Base-by-base conservation (phyloP, 2,329 filamentous ascomycete genomes). In the Verticillium albo-atrum region DNA sequence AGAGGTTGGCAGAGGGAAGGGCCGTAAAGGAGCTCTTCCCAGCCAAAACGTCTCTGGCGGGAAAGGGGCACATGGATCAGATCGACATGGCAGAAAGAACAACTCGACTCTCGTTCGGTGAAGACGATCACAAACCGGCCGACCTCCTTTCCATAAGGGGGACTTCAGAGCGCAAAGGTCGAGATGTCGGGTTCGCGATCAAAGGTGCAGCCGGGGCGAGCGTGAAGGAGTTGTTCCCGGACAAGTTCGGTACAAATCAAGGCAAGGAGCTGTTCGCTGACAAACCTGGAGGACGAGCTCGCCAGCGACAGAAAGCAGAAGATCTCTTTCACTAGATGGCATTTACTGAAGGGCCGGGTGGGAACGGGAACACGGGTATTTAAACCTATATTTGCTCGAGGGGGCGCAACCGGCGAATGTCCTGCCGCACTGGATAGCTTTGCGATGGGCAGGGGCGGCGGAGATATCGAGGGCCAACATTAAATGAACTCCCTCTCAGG, bases 241-340 rank as follows among this genome's bases (percentile, higher is more conserved):
- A 80, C 17, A 89, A 85, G 64, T 82, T 86, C 52, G 78, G 77
- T 27, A 71, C 64, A 64, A 90, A 91, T 68, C 74, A 81, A 2
- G 85, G 84, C 55, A 91, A 90, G 72, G 89, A 92, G 69, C 72
- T 91, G 17, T 90, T 92, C 67, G 80, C 82, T 1, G 82, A 86
- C 61, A 85, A 77, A 63, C 68, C 86, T 27, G 82, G 85, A 57
- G 84, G 83, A 2, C 78, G 86, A 62, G 79, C 82, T 15, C 79
- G 80, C 60, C 80, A 78, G 62, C 82, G 90, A 64, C 84, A 88
- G 66, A 86, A 79, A 68, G 90, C 90, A 0, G 88, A 91, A 66
- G 90, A 93, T 74, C 77, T 90, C 63, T 93, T 92, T 70, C 79
- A 81, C 62, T 92, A 47, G 42, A 7, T 47, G 14, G 72, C 7